Evolutionary conservation across 192 early-diverging fungal genomes (phyloP).

Genomic region (Backusella tuberculispora): DNA sequence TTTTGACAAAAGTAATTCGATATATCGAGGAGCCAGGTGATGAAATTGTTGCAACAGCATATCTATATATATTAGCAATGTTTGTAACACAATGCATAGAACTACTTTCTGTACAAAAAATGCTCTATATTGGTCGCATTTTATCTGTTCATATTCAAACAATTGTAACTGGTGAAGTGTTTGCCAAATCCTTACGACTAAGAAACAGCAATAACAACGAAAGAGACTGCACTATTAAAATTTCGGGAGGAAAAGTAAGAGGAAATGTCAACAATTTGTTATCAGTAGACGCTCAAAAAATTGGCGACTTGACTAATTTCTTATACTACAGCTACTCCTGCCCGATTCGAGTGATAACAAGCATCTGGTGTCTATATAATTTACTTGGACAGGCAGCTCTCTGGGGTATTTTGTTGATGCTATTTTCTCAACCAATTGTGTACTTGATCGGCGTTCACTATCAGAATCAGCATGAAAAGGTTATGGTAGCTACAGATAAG

Average conservation of each 20-base stretch:
- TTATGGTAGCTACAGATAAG: not conserved
- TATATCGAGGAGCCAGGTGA: not conserved
- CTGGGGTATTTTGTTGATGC: not conserved
- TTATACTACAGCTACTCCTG: not conserved
- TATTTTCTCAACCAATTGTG: not conserved
- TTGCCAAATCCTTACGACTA: not conserved
- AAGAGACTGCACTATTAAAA: too few species aligned
- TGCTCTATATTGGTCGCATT: not conserved
- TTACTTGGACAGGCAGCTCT: not conserved
- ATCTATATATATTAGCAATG: not conserved
- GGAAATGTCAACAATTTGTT: not conserved
- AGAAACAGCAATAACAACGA: not conserved
- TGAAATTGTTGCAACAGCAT: not conserved
- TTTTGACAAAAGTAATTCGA: not conserved
- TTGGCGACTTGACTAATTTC: not conserved
- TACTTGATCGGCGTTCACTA: not conserved
- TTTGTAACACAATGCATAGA: not conserved
- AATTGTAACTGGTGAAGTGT: not conserved
- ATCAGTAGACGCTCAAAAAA: conserved; percentile 3
- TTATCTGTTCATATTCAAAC: not conserved
- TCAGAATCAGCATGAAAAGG: not conserved
- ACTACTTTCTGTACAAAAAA: not conserved
- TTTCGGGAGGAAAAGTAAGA: not conserved
- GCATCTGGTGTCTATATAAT: not conserved
- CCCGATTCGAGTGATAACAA: not conserved